Conservation (phyloP, 305 asterid species). For the Salvia sclarea region DNA sequence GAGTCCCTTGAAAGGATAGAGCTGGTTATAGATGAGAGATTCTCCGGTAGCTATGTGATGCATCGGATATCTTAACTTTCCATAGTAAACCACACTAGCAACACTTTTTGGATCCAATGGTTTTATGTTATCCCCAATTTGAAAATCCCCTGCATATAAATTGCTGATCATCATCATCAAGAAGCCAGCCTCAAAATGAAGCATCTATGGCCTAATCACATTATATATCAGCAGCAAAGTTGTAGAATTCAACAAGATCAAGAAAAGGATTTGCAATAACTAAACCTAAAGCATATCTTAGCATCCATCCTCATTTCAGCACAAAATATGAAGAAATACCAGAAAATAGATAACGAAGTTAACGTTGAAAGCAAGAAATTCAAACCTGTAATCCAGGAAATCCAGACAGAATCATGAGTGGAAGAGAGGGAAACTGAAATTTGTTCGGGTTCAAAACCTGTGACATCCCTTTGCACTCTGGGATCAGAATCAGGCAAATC, state of each 20-base stretch:
- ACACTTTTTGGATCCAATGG: constrained; percentile 66
- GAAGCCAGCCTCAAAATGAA: background rate
- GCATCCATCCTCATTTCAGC: constrained; percentile 1
- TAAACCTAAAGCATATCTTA: constrained; percentile 12
- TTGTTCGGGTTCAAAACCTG: constrained; percentile 81
- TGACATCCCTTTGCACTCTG: constrained; percentile 64
- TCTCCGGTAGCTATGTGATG: constrained; percentile 55
- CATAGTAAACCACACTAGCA: constrained; percentile 66
- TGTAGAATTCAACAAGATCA: background rate
- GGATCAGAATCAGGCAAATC: constrained; percentile 92
- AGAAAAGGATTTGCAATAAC: background rate
- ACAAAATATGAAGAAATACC: background rate
- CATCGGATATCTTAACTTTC: constrained; percentile 50
- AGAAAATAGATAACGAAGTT: background rate
- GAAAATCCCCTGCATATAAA: constrained; percentile 66
- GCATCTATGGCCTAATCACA: background rate
- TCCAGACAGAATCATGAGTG: constrained; percentile 71
- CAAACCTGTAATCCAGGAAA: constrained; percentile 93
- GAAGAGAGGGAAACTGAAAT: constrained; percentile 80
- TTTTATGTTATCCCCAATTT: constrained; percentile 62
- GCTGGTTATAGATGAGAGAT: constrained; percentile 72
- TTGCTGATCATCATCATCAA: constrained; percentile 5
- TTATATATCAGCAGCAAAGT: constrained; percentile 15
- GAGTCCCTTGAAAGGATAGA: constrained; percentile 79
- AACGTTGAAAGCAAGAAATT: background rate